Conservation (phyloP, 129 eudicot genomes). For the Artemisia tridentata region DNA sequence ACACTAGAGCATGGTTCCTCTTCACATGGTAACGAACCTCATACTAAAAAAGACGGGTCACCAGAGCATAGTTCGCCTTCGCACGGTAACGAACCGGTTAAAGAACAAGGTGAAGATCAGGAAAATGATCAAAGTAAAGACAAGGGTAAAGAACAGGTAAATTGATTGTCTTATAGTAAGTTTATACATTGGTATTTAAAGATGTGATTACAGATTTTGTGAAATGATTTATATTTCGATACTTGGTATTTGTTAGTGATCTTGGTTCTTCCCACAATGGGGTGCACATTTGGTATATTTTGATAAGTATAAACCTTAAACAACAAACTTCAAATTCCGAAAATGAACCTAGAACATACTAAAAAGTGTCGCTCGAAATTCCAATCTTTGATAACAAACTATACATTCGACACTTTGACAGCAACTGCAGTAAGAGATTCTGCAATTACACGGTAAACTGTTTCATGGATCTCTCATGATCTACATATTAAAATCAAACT, state of each 20-base stretch:
- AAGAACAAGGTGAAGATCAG: slow-evolving; percentile 11
- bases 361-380: too few relatives aligned
- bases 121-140: slow-evolving; percentile 15
- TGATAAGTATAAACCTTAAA: neutral
- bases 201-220: slow-evolving; percentile 22
- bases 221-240: slow-evolving; percentile 4
- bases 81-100: slow-evolving; percentile 6
- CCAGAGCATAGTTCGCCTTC: slow-evolving; percentile 1
- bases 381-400: neutral
- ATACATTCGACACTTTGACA: neutral
- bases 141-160: slow-evolving; percentile 9
- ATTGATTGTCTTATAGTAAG: slow-evolving; percentile 18
- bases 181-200: slow-evolving; percentile 12
- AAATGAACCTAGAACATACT: too few relatives aligned
- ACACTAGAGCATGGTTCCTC: slow-evolving; percentile 11
- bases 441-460: neutral
- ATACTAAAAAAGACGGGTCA: slow-evolving; percentile 26
- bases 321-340: neutral
- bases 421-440: neutral
- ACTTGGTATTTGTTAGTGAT: slow-evolving; percentile 2
- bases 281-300: neutral
- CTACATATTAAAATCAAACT: neutral
- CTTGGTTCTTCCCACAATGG: neutral
- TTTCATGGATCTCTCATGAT: slow-evolving; percentile 2
- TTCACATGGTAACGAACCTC: slow-evolving; percentile 4